Evolutionary conservation across 176 grass and related monocot species (phyloP).

Genomic region (Eragrostis curvula): DNA sequence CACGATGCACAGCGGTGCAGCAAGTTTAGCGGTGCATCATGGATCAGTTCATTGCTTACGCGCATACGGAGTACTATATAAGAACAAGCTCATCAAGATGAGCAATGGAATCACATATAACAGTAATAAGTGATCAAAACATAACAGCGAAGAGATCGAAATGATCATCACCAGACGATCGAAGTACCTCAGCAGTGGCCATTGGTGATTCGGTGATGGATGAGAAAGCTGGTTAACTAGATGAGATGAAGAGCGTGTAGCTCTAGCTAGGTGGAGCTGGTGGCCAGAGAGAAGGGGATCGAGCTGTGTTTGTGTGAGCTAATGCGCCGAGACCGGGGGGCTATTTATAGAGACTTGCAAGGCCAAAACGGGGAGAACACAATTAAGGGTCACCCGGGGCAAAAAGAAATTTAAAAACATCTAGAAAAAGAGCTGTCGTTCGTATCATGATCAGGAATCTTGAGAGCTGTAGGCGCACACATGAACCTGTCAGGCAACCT

Average conservation of each 20-base stretch:
- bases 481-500: conserved; percentile 27
- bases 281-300: conserved; percentile 5
- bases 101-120: neutral
- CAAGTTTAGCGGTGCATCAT: neutral
- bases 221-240: neutral
- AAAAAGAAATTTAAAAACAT: neutral
- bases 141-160: neutral
- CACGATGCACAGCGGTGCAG: conserved; percentile 14
- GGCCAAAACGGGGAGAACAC: conserved; percentile 47
- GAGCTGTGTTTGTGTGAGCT: conserved; percentile 38
- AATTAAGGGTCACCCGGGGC: neutral
- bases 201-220: conserved; percentile 41
- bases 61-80: no score
- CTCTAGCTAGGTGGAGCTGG: neutral
- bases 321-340: conserved; percentile 7
- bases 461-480: conserved; percentile 30
- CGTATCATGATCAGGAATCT: conserved; percentile 48
- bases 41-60: neutral
- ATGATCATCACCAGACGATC: neutral
- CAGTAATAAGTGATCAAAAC: neutral
- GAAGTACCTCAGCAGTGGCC: conserved; percentile 72
- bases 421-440: neutral
- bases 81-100: conserved; percentile 1
- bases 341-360: conserved; percentile 58
- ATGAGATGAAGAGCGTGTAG: neutral